A percentile compares a stretch with the other conserved stretches of the same genome.
These are phyloP conservation scores for Alternaria burnsii DNA, from an alignment of 2,329 filamentous ascomycete genomes.

Conservation along the genomic window DNA sequence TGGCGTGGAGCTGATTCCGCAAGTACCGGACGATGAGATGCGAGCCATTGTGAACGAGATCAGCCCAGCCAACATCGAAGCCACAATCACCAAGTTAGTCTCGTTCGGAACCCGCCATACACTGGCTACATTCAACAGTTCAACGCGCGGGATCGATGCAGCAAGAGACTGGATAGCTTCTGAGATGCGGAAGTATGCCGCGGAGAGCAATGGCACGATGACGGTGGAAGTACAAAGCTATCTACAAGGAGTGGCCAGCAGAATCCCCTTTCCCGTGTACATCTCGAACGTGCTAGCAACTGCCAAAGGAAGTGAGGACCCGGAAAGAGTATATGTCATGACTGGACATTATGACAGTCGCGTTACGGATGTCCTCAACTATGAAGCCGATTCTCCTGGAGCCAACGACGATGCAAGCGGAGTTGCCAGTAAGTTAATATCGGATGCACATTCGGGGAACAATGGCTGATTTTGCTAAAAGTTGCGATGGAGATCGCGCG, in stretches of 20 bases:
- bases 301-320: constrained; percentile 59
- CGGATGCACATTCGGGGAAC: not conserved
- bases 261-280: constrained; percentile 61
- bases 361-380: constrained; percentile 61
- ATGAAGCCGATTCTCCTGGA: constrained; percentile 62
- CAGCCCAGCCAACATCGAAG: constrained; percentile 57
- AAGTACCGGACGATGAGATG: constrained; percentile 53
- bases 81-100: constrained; percentile 62
- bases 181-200: constrained; percentile 60
- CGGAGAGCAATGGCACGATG: constrained; percentile 60
- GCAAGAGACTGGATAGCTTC: constrained; percentile 65
- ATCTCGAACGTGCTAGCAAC: constrained; percentile 62
- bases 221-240: constrained; percentile 62
- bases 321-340: constrained; percentile 61
- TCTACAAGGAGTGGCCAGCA: constrained; percentile 57
- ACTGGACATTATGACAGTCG: constrained; percentile 66
- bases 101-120: constrained; percentile 67
- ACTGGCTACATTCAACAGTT: constrained; percentile 61
- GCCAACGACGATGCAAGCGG: constrained; percentile 67
- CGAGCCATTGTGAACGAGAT: constrained; percentile 52
- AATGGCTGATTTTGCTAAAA: constrained; percentile 17
- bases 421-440: constrained; percentile 53
- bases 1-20: constrained; percentile 50
- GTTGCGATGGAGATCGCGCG: constrained; percentile 65
- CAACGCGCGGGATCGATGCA: constrained; percentile 63